Evolutionary conservation across 371 early-diverging fungal species (phyloP).

Genomic region (Synchytrium microbalum): DNA sequence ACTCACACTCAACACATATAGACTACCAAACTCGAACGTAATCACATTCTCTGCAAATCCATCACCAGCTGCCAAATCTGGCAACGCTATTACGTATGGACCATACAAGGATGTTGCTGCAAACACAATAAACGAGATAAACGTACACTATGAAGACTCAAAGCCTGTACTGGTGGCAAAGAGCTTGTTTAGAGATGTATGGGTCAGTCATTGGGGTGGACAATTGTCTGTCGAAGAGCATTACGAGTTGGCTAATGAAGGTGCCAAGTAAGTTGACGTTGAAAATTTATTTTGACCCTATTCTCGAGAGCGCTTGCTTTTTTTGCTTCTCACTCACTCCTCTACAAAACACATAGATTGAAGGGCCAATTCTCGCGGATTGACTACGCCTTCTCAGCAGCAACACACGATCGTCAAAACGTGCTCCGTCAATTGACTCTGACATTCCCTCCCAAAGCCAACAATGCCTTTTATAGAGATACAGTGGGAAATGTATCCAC

Average conservation of each 20-base stretch:
- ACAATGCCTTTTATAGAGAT: slow-evolving; percentile 80
- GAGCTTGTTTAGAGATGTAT: slow-evolving; percentile 59
- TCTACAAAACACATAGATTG: slow-evolving; percentile 40
- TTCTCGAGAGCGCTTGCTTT: background rate
- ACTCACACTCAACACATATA: slow-evolving; percentile 4
- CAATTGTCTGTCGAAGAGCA: slow-evolving; percentile 79
- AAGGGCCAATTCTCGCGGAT: slow-evolving; percentile 68
- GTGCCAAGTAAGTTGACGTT: slow-evolving; percentile 55
- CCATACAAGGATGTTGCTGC: slow-evolving; percentile 50
- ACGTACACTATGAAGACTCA: slow-evolving; percentile 62
- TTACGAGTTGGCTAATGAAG: slow-evolving; percentile 69
- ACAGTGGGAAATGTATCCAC: slow-evolving; percentile 96
- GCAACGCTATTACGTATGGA: slow-evolving; percentile 65
- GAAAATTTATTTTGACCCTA: slow-evolving; percentile 4
- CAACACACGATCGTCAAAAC: slow-evolving; percentile 45
- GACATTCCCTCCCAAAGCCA: slow-evolving; percentile 57
- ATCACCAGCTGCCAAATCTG: slow-evolving; percentile 30
- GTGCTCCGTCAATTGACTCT: slow-evolving; percentile 49
- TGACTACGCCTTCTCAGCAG: slow-evolving; percentile 44
- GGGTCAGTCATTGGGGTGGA: slow-evolving; percentile 80
- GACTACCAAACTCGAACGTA: slow-evolving; percentile 29
- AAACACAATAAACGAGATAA: slow-evolving; percentile 29
- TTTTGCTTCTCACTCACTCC: slow-evolving; percentile 1
- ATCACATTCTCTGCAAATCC: slow-evolving; percentile 30
- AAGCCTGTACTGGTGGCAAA: slow-evolving; percentile 59